Evolutionary conservation across 75 land plant genomes (phyloP), one percentile per base, ranked within the genome.

Genomic region (Gnetum montanum): DNA sequence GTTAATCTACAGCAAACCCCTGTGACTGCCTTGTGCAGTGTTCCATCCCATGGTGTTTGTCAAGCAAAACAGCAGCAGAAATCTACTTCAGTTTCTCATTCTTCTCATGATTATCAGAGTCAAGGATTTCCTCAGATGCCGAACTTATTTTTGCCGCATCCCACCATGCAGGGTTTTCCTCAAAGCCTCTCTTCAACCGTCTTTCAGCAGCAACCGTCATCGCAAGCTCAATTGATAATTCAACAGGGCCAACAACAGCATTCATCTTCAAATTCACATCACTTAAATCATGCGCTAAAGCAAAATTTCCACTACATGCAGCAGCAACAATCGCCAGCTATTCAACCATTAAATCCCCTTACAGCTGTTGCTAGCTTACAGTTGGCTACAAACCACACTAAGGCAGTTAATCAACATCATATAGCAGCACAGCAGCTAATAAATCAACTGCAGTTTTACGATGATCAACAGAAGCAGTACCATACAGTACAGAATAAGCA

Each of bases 191-290:
- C 22, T 3, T 8, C 55, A 1, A 26, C 69, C 46, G 65, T 59
- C 60, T 41, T 46, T 3, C 62, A 60, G 31, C 50, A 44, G 62
- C 64, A 61, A 36, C 43, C 49, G 18, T 37, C 64, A 34, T 46
- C 69, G 19, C 54, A 62, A 10, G 34, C 62, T 20, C 62, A 61
- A 41, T 54, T 52, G 51, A 41, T 40, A 36, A 43, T 48, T 49
- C 64, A 66, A 58, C 69, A 66, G 47, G 51, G 49, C 34, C 69
- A 61, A 58, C 69, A 62, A 31, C 68, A 59, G 4, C 65, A 62
- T 31, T 36, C 27, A 15, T 30, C 41, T 36, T 34, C 49, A 52
- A 63, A 28, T 28, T 43, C 51, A 24, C 49, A 46, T 36, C 69
- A 47, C 31, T 46, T 48, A 33, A 58, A 62, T 10, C 70, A 68